Evolutionary conservation across 148 eudicot species (phyloP).

Genomic region (Fagopyrum tataricum): DNA sequence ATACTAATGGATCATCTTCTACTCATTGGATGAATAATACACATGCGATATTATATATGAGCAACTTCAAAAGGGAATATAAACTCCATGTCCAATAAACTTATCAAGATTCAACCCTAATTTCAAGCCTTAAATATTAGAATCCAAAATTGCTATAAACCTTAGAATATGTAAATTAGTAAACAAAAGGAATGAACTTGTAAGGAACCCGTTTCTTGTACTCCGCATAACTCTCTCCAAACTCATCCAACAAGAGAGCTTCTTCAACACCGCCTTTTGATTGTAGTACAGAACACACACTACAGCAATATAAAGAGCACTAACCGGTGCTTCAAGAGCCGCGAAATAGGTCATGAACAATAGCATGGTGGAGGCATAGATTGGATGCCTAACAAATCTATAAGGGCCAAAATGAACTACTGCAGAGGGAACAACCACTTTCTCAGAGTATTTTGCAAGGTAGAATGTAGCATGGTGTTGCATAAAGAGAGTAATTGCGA

Average conservation of each 20-base stretch:
- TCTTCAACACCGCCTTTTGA: conserved; percentile 72
- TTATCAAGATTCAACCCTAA: not conserved
- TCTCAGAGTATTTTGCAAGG: conserved; percentile 78
- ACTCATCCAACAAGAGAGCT: conserved; percentile 55
- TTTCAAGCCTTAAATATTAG: not conserved
- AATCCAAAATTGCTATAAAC: not conserved
- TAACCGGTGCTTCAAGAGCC: conserved; percentile 73
- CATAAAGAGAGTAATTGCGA: conserved; percentile 46
- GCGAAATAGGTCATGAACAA: conserved; percentile 54
- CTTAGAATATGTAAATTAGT: conserved; percentile 31
- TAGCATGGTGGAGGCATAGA: conserved; percentile 84
- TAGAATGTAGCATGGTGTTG: conserved; percentile 69
- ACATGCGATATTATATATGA: not conserved
- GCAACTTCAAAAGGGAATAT: not conserved
- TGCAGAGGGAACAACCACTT: conserved; percentile 68
- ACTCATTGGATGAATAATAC: not conserved
- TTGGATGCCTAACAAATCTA: conserved; percentile 83
- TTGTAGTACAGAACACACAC: conserved; percentile 64
- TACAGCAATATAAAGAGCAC: conserved; percentile 41
- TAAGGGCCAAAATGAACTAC: conserved; percentile 86
- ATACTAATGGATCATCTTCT: not conserved
- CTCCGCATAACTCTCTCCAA: conserved; percentile 50
- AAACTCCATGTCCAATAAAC: not conserved
- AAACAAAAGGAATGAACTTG: conserved; percentile 81
- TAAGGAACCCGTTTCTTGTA: conserved; percentile 60